phyloP scores from a whole-genome alignment of 2,329 filamentous ascomycete species.

The Aspergillus ustus region DNA sequence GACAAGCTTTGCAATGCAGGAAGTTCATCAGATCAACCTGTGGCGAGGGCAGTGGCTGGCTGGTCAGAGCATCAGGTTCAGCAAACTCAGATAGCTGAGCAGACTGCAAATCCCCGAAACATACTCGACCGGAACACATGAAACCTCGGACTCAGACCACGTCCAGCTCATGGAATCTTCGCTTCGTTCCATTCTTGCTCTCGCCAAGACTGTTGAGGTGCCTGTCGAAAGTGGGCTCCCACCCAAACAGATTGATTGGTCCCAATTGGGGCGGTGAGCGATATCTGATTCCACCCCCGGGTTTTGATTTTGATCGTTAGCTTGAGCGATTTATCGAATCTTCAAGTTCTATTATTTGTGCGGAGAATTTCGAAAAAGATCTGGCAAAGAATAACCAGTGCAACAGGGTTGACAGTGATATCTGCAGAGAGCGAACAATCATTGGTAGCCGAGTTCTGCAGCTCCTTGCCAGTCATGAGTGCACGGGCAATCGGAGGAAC shows the following conservation, averaged over 20 bases:
- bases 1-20: neutral
- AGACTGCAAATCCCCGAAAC: neutral
- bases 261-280: slow-evolving; percentile 15
- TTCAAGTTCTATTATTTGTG: neutral
- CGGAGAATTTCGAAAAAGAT: neutral
- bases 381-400: neutral
- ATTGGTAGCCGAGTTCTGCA: neutral
- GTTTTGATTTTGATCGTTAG: neutral
- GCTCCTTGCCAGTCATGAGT: slow-evolving; percentile 4
- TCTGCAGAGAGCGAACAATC: neutral
- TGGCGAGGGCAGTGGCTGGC: neutral
- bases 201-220: slow-evolving; percentile 25
- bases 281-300: slow-evolving; percentile 11
- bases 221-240: slow-evolving; percentile 3
- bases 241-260: slow-evolving; percentile 7
- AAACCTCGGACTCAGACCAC: slow-evolving; percentile 5
- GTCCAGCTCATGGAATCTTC: neutral
- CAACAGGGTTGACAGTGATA: neutral
- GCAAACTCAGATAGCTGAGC: neutral
- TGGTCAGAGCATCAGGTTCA: neutral
- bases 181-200: neutral
- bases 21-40: neutral
- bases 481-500: slow-evolving; percentile 11
- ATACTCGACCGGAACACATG: neutral
- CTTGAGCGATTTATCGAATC: neutral